Conservation (phyloP, 2,329 filamentous ascomycete species). For the Penicillium sp. region DNA sequence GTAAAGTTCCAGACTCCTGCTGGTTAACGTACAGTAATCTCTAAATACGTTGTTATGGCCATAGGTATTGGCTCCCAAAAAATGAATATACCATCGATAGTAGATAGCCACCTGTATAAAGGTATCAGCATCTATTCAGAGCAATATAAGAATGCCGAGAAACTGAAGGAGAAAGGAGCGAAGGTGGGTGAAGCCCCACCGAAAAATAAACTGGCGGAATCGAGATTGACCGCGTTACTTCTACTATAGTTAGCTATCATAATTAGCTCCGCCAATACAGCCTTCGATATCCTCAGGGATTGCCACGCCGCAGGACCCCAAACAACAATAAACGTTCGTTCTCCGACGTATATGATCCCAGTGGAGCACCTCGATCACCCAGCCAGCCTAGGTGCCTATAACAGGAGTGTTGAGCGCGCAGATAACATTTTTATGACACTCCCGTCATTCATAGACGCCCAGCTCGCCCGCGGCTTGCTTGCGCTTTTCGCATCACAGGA, state of each 20-base stretch:
- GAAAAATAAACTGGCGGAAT: not conserved
- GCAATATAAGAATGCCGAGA: not conserved
- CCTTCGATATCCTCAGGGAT: slow-evolving; percentile 50
- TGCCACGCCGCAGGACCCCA: slow-evolving; percentile 45
- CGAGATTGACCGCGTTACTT: not conserved
- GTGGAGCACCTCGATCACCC: slow-evolving; percentile 25
- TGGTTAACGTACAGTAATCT: not conserved
- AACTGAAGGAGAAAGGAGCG: not conserved
- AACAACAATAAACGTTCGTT: slow-evolving; percentile 49
- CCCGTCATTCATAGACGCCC: slow-evolving; percentile 12
- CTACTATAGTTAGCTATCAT: slow-evolving; percentile 42
- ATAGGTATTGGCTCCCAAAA: not conserved
- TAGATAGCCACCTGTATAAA: not conserved
- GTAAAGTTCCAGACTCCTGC: not conserved
- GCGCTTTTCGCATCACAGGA: slow-evolving; percentile 28
- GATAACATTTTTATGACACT: slow-evolving; percentile 12
- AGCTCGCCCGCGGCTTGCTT: slow-evolving; percentile 21
- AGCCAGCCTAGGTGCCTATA: slow-evolving; percentile 30
- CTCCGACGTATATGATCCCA: slow-evolving; percentile 37
- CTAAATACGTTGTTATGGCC: not conserved
- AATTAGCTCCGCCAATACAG: slow-evolving; percentile 50
- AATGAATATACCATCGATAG: not conserved
- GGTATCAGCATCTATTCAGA: not conserved
- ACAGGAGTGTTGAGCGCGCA: slow-evolving; percentile 15
- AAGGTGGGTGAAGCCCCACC: not conserved